A percentile compares a stretch with the other conserved stretches of the same genome.
phyloP scores from a whole-genome alignment of 257 asterid genomes.

The Penstemon newberryi region DNA sequence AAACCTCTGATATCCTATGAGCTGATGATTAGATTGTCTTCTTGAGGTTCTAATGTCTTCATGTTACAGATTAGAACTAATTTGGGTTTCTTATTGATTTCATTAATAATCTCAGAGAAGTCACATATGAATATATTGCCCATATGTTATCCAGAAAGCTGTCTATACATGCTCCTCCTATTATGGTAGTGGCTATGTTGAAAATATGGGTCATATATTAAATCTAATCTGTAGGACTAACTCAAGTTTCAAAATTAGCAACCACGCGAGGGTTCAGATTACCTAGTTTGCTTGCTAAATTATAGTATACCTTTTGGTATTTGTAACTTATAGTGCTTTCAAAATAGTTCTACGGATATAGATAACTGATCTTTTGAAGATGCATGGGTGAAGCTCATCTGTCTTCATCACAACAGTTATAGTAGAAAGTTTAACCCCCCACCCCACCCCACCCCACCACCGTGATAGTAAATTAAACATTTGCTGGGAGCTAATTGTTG shows the following conservation, averaged over 20 bases:
- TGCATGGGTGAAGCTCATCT: not conserved
- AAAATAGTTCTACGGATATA: not conserved
- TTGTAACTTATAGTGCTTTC: too few relatives aligned
- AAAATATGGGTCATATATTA: too few relatives aligned
- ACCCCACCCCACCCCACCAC: too few relatives aligned
- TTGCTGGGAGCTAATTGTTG: not conserved
- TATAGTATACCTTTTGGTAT: too few relatives aligned
- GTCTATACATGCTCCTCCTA: not conserved
- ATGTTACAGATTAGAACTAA: not conserved
- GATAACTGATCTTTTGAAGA: not conserved
- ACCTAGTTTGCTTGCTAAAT: too few relatives aligned
- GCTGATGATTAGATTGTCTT: not conserved
- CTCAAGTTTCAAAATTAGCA: too few relatives aligned
- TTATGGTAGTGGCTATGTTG: too few relatives aligned
- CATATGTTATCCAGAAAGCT: not conserved
- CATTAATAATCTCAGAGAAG: not conserved
- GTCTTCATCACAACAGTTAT: not conserved
- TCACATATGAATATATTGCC: not conserved
- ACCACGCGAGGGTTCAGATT: too few relatives aligned
- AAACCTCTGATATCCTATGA: not conserved
- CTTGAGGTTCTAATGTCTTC: not conserved
- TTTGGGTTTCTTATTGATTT: not conserved
- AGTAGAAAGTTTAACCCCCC: not conserved
- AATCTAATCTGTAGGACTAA: too few relatives aligned
- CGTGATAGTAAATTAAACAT: not conserved